Conservation (phyloP, 2,329 filamentous ascomycete genomes). For the Dothistroma septosporum region DNA sequence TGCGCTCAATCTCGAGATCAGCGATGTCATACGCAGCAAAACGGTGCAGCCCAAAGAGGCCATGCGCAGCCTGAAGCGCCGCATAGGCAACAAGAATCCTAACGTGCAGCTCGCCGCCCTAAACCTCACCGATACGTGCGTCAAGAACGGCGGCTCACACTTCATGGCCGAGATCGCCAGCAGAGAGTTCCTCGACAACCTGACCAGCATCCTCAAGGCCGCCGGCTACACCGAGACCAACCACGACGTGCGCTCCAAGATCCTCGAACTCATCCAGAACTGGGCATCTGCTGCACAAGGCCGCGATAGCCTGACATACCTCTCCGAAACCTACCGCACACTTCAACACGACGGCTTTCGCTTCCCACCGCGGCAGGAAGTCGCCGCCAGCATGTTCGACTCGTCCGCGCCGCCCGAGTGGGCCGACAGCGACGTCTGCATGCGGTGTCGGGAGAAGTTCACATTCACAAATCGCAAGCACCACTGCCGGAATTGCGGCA, state of each 20-base stretch:
- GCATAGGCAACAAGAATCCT: constrained; percentile 95
- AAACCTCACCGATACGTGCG: constrained; percentile 94
- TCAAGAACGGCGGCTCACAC: constrained; percentile 95
- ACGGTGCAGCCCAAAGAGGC: constrained; percentile 96
- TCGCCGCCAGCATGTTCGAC: constrained; percentile 96
- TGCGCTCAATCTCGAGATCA: constrained; percentile 94
- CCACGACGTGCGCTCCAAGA: constrained; percentile 79
- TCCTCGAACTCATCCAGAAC: constrained; percentile 85
- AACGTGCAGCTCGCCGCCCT: constrained; percentile 94
- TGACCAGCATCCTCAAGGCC: constrained; percentile 82
- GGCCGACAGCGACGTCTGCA: constrained; percentile 96
- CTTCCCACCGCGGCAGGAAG: constrained; percentile 80
- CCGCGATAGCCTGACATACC: constrained; percentile 76
- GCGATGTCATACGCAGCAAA: constrained; percentile 94
- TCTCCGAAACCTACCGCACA: constrained; percentile 78
- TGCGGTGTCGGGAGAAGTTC: constrained; percentile 92
- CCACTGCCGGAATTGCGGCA: constrained; percentile 95
- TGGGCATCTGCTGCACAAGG: constrained; percentile 90
- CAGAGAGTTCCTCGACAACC: constrained; percentile 96
- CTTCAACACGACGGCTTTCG: constrained; percentile 80
- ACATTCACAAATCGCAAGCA: constrained; percentile 98
- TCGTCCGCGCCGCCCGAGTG: constrained; percentile 97
- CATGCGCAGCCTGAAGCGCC: constrained; percentile 90
- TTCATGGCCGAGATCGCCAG: constrained; percentile 95
- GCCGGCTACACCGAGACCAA: constrained; percentile 72